Percentiles rank a stretch among this genome's conserved stretches.
Conservation (phyloP, 768 basidiomycete genomes). For the Asterophora lycoperdoides region DNA sequence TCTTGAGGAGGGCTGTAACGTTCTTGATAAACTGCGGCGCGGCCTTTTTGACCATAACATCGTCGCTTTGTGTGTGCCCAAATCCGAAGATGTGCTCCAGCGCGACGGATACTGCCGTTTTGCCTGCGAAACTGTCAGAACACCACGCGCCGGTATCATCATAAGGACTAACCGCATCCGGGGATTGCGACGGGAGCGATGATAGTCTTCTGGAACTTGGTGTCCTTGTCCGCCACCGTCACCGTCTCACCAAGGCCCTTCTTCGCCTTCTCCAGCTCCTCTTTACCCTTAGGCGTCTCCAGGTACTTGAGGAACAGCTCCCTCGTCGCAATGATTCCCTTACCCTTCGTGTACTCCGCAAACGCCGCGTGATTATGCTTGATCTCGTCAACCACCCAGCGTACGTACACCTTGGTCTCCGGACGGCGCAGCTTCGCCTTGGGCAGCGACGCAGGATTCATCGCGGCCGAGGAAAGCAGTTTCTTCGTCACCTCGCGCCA, state of each 20-base stretch:
- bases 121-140: constrained; percentile 51
- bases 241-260: constrained; percentile 32
- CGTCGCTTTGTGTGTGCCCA: constrained; percentile 92
- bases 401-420: constrained; percentile 76
- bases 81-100: constrained; percentile 78
- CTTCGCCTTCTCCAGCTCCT: constrained; percentile 26
- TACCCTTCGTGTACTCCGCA: constrained; percentile 57
- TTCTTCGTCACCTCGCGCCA: constrained; percentile 92
- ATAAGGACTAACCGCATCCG: constrained; percentile 72
- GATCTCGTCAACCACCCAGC: constrained; percentile 83
- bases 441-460: constrained; percentile 39
- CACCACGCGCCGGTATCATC: not conserved
- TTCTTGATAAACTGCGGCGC: constrained; percentile 70
- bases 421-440: constrained; percentile 66
- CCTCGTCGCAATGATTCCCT: constrained; percentile 82
- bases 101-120: constrained; percentile 81
- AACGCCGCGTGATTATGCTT: constrained; percentile 55
- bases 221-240: constrained; percentile 16
- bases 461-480: constrained; percentile 42
- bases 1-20: constrained; percentile 55
- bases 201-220: constrained; percentile 63
- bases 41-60: constrained; percentile 72
- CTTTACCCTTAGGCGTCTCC: constrained; percentile 43
- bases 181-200: constrained; percentile 89
- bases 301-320: constrained; percentile 76